phyloP scores from a whole-genome alignment of 129 eudicot genomes.

The Escallonia herrerae region DNA sequence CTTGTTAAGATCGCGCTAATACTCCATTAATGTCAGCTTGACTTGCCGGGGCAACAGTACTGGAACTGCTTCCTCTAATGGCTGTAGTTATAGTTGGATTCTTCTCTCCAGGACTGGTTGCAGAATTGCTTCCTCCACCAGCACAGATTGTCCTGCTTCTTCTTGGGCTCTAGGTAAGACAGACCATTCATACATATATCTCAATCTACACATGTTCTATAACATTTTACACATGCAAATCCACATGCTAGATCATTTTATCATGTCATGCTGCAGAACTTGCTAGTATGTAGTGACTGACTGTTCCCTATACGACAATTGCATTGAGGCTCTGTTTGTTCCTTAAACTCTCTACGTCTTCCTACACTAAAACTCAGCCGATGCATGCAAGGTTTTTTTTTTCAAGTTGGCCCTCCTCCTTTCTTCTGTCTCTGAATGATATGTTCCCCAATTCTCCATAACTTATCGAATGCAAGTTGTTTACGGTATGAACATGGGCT shows the following conservation, averaged over 20 bases:
- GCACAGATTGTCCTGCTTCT: background rate
- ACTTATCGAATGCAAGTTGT: too few species aligned
- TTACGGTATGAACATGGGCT: too few species aligned
- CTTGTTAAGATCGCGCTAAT: background rate
- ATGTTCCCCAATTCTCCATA: too few species aligned
- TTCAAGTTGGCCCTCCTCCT: too few species aligned
- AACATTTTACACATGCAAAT: background rate
- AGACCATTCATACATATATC: background rate
- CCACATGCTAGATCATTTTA: background rate
- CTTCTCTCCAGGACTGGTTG: background rate
- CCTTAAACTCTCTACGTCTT: too few species aligned
- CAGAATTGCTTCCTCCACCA: background rate
- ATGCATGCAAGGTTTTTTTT: too few species aligned
- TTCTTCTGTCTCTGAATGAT: too few species aligned
- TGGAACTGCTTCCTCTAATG: background rate
- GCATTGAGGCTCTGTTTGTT: too few species aligned
- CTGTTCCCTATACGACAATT: too few species aligned
- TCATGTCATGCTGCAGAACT: too few species aligned
- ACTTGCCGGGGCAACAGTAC: background rate
- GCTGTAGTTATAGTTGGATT: background rate
- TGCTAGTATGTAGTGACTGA: too few species aligned
- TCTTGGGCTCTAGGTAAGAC: background rate
- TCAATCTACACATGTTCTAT: background rate
- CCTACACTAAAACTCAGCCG: too few species aligned
- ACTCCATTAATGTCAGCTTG: constrained; percentile 2